Base-by-base conservation (phyloP, 257 asterid genomes). In the Ilex aquifolium region DNA sequence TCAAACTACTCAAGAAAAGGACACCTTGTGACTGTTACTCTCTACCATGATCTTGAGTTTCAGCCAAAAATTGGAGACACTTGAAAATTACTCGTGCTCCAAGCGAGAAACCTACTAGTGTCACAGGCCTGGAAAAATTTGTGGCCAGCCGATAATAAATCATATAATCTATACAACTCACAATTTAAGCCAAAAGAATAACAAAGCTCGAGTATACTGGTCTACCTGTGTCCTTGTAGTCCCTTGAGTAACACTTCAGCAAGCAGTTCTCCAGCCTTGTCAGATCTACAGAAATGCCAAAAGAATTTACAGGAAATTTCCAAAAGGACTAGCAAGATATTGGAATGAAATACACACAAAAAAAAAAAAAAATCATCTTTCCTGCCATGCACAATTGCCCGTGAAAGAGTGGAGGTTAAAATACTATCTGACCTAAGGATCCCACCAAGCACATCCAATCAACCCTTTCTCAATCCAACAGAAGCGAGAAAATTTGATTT, bases 1-100 rank as follows among this genome's bases (percentile, higher is more conserved):
- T 32, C 51, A 50, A 27, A 49, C 42, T 8, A 59, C 13, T 61
- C 31, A 8, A 49, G 56, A 53, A 48, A 29, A 60, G 29, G 32
- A 39, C 39, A 40, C 46, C 59, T 10, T 40, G 21, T 40, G 46
- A 65, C 54, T 44, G 63, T 59, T 61, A 51, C 15, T 29, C 30
- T 74, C 64, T 72, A 85, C 98, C 91, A 72, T 72, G 67, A 73
- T 54, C 61, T 69, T 85, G 91, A 52, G 65, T 83, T 73, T 85
- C 84, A 66, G 95, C 83, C 80, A 92, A 79, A 64, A 73, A 42
- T 81, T 86, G 95, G 64, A 92, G 98, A 82, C 98, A 92, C 76
- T 78, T 83, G 76, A 92, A 88, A 72, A 92, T 79, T 64, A 92
- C 95, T 73, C 95, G 81, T 73, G 97, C 98, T 71, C 97, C 98